A percentile compares a stretch with the other conserved stretches of the same genome.
phyloP scores from a whole-genome alignment of 2,329 filamentous ascomycete genomes.

The Colletotrichum sp. region DNA sequence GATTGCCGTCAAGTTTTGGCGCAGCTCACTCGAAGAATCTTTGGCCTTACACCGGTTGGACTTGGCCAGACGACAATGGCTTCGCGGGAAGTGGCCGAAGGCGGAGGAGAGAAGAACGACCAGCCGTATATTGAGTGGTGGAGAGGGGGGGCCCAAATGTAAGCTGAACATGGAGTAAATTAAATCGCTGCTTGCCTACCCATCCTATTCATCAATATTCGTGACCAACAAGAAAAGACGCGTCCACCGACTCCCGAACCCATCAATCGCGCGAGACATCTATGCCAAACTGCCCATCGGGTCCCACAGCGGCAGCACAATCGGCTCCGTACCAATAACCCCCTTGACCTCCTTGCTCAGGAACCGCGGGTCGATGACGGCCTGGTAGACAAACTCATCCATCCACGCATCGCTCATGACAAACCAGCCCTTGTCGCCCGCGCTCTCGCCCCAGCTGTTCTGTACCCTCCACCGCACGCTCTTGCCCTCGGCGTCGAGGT shows the following conservation, averaged over 20 bases:
- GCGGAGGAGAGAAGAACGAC: background rate
- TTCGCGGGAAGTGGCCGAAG: background rate
- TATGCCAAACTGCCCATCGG: constrained; percentile 78
- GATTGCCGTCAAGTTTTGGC: background rate
- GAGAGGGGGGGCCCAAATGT: background rate
- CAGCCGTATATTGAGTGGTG: background rate
- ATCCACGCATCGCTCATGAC: constrained; percentile 87
- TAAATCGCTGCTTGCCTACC: background rate
- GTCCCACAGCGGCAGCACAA: constrained; percentile 79
- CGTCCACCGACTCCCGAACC: background rate
- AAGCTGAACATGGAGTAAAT: background rate
- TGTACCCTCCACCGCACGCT: constrained; percentile 83
- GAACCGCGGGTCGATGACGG: constrained; percentile 78
- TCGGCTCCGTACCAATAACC: constrained; percentile 72
- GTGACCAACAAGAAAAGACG: background rate
- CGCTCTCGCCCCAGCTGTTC: constrained; percentile 78
- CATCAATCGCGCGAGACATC: background rate
- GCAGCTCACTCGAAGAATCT: background rate
- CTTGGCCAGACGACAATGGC: background rate
- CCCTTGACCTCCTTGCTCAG: constrained; percentile 70
- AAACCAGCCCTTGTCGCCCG: constrained; percentile 83
- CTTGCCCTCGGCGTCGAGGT: constrained; percentile 69
- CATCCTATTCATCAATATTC: background rate
- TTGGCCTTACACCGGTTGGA: background rate
- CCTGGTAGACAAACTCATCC: constrained; percentile 85